Base-by-base conservation (phyloP, 108 stramenopile genomes). In the Skeletonema potamos region DNA sequence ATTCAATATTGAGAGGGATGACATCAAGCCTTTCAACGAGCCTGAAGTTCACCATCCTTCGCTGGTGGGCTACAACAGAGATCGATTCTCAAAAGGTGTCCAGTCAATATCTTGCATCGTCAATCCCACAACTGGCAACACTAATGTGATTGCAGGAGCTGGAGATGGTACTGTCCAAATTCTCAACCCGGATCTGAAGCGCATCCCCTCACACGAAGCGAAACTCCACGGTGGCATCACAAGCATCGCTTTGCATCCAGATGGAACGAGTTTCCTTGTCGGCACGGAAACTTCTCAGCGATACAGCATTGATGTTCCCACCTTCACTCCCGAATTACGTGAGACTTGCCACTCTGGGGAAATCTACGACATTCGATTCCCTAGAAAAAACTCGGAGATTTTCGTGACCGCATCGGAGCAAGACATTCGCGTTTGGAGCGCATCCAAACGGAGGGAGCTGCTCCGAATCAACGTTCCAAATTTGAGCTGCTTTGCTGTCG, bases 381-480 rank as follows among this genome's bases (percentile, higher is more conserved):
- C 93, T 27, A 60, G 56, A 20, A 85, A 83, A 36, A 88, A 86
- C 69, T 82, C 87, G 12, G 92, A 89, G 22, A 84, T 96, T 41
- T 91, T 96, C 58, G 74, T 95, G 61, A 96, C 95, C 12, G 84
- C 81, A 58, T 87, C 88, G 20, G 62, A 77, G 27, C 70, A 84
- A 66, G 93, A 96, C 70, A 87, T 96, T 68, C 85, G 95, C 34
- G 86, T 96, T 28, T 96, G 95, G 95, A 92, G 89, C 67, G 85
- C 76, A 8, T 27, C 62, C 28, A 74, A 84, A 30, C 83, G 85
- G 27, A 76, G 79, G 60, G 95, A 96, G 64, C 80, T 96, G 13
- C 86, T 96, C 41, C 85, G 95, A 59, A 95, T 96, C 68, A 90
- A 92, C 61, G 91, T 96, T 29, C 93, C 93, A 11, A 95, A 95